Evolutionary conservation across 495 filamentous ascomycete genomes (phyloP), one percentile per base, ranked within the genome.

Genomic region (Xylaria venustula): DNA sequence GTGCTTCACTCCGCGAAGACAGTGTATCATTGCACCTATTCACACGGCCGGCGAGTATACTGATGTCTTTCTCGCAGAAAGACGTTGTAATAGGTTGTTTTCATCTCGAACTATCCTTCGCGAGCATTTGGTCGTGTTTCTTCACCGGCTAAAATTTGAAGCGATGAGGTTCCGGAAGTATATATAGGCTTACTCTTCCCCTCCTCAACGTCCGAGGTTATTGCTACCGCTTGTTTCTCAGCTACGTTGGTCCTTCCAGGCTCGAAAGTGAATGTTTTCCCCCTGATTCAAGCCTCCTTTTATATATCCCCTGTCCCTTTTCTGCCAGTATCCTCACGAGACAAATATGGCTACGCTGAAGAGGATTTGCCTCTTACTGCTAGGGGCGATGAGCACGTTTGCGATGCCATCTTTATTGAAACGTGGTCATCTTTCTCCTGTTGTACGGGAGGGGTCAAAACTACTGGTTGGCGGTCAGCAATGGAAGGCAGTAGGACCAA

Each of bases 401-500:
- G 34, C 46, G 22, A 19, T 50, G 17, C 36, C 46, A 1, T 11
- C 56, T 9, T 2, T n/a, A 25, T 15, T 17, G 5, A 47, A 17
- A 49, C 8, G 7, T 11, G 6, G 17, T 2, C 57, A 2, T 32
- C 51, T 71, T 15, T 62, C 69, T 1, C 57, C 66, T 22, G 69
- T 83, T 48, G 69, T 67, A 7, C 73, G 81, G 54, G 61, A 75
- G 9, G 80, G 80, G 42, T 73, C 75, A 7, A 54, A 64, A 20
- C 72, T 83, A 9, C 52, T 67, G 5, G 71, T 83, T 15, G 63
- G 72, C 37, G 75, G 75, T 28, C 75, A 77, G 61, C 71, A 59
- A 15, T 85, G 76, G 77, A 80, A 78, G 50, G 79, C 77, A 1
- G 75, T 77, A 40, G 82, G 80, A 0, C 76, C 78, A 7, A 85